These are phyloP conservation scores for Pulchroboletus neoregius DNA, from an alignment of 1,284 basidiomycete genomes.

Conservation along the genomic window DNA sequence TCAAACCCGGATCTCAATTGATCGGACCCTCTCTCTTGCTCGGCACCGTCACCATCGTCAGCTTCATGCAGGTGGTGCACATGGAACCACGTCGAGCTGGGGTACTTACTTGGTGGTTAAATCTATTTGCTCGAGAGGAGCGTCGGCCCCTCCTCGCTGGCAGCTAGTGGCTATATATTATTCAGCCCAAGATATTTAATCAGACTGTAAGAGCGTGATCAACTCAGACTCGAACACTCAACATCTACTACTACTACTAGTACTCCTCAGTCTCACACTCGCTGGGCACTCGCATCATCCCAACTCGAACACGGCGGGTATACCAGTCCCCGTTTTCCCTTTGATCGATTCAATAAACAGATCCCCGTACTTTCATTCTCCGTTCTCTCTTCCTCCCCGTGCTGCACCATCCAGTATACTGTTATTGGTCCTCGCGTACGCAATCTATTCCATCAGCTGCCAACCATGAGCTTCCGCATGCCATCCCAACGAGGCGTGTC, in stretches of 20 bases:
- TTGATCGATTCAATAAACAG: conserved; percentile 17
- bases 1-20: conserved; percentile 30
- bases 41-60: conserved; percentile 25
- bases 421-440: conserved; percentile 19
- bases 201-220: conserved; percentile 11
- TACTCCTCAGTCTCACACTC: background rate
- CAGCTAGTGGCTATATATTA: conserved; percentile 20
- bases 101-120: background rate
- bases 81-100: conserved; percentile 6
- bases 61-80: conserved; percentile 1
- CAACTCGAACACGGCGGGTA: background rate
- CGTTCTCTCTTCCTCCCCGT: conserved; percentile 15
- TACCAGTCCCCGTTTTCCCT: conserved; percentile 1
- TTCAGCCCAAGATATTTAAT: conserved; percentile 34
- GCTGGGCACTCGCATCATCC: conserved; percentile 2
- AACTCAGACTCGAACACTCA: conserved; percentile 25
- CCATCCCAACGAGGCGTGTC: conserved; percentile 38
- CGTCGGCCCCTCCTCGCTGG: conserved; percentile 1
- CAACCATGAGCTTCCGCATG: conserved; percentile 43
- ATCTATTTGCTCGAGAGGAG: background rate
- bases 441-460: conserved; percentile 21
- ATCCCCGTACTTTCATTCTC: conserved; percentile 22
- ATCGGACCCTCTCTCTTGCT: conserved; percentile 24
- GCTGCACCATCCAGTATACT: conserved; percentile 17
- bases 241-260: too few species aligned